These are phyloP conservation scores for Chaetomium tenue DNA, from an alignment of 495 filamentous ascomycete species.

Conservation along the genomic window DNA sequence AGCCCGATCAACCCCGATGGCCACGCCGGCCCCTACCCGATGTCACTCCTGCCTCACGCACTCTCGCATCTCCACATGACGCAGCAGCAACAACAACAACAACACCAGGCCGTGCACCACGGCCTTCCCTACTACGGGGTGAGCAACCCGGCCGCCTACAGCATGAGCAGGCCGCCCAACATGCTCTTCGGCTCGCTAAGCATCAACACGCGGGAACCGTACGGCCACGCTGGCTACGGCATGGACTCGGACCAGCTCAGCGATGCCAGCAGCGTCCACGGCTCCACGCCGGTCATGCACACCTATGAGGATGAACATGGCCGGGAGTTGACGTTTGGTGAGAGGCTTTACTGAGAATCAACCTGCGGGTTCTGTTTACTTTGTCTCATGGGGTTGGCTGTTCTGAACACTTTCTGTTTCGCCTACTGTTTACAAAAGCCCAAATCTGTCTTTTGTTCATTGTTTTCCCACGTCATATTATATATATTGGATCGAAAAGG, in stretches of 20 bases:
- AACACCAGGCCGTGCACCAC: conserved; percentile 15
- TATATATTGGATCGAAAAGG: conserved; percentile 1
- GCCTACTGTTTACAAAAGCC: not conserved
- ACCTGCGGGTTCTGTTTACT: not conserved
- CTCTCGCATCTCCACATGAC: conserved; percentile 27
- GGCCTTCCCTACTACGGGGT: conserved; percentile 25
- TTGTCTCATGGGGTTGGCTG: not conserved
- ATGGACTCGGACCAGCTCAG: conserved; percentile 24
- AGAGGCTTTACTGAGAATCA: not conserved
- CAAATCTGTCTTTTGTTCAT: not conserved
- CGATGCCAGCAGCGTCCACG: conserved; percentile 43
- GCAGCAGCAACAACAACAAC: conserved; percentile 13
- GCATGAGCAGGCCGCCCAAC: conserved; percentile 29
- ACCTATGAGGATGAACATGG: conserved; percentile 2
- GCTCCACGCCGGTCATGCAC: conserved; percentile 33
- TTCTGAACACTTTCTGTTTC: not conserved
- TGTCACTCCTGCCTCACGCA: conserved; percentile 19
- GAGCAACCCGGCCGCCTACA: conserved; percentile 33
- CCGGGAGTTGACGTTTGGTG: conserved; percentile 16
- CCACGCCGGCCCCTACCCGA: conserved; percentile 24
- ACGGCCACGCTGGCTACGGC: not conserved
- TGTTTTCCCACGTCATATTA: conserved; percentile 3
- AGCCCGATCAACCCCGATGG: conserved; percentile 11
- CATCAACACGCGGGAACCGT: conserved; percentile 16
- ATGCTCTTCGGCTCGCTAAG: conserved; percentile 23